A percentile compares a stretch with the other conserved stretches of the same genome.
These are phyloP conservation scores for Barnettozyma sp. DNA, from an alignment of 805 yeast genomes.

Conservation along the genomic window DNA sequence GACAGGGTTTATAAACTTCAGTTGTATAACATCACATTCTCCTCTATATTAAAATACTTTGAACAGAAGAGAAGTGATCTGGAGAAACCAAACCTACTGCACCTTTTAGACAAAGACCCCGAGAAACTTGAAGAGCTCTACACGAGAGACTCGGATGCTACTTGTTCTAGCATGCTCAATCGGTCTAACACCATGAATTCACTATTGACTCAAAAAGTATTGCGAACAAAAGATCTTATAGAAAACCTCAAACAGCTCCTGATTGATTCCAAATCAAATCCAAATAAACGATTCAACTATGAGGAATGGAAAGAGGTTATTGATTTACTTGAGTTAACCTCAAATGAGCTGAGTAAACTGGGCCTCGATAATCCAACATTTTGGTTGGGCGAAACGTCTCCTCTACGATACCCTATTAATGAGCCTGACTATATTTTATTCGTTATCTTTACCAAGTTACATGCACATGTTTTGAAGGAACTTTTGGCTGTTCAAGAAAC, in stretches of 20 bases:
- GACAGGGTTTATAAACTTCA: constrained; percentile 42
- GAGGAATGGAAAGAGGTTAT: constrained; percentile 46
- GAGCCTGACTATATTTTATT: constrained; percentile 58
- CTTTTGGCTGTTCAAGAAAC: not conserved
- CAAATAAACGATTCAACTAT: constrained; percentile 36
- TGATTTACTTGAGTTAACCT: constrained; percentile 25
- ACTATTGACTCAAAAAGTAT: not conserved
- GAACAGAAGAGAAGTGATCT: not conserved
- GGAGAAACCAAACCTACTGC: not conserved
- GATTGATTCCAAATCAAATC: constrained; percentile 12
- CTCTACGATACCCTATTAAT: constrained; percentile 59
- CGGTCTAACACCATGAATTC: constrained; percentile 3
- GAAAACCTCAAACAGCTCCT: constrained; percentile 15
- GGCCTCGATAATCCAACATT: constrained; percentile 30
- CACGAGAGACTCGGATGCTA: too few species aligned
- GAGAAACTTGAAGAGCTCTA: constrained; percentile 1
- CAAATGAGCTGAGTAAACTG: constrained; percentile 13
- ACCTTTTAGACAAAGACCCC: constrained; percentile 3
- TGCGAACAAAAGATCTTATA: constrained; percentile 18
- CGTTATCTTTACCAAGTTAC: constrained; percentile 27
- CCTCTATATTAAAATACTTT: constrained; percentile 8
- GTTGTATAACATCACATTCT: constrained; percentile 14
- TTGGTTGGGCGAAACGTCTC: constrained; percentile 66
- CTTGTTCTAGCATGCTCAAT: too few species aligned
- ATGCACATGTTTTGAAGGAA: constrained; percentile 7